Evolutionary conservation across 2,329 filamentous ascomycete genomes (phyloP), one percentile per base, ranked within the genome.

Genomic region (Sporothrix sp.): DNA sequence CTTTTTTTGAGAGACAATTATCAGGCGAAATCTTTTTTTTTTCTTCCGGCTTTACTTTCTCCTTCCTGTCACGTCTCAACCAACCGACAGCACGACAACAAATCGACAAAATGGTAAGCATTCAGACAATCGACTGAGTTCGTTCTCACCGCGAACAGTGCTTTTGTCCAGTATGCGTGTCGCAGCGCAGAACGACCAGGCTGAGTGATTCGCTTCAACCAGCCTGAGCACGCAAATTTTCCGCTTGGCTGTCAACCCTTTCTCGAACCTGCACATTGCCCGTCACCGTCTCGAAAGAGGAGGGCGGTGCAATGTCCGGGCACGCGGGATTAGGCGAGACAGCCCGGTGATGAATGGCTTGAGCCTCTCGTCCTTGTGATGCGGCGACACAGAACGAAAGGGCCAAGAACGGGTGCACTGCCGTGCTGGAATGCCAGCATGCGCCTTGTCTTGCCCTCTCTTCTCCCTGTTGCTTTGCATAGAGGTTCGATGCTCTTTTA

Each of bases 401-500:
- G n/a, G 28, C 10, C 10, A 10, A 25, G 16, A 14, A 25, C 27
- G 21, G 7, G 7, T 0, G 9, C 10, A 35, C 59, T 54, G 62
- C 63, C 68, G 70, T 57, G 75, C 73, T 73, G 73, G 73, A 73
- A 79, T 74, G 76, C 69, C 69, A 66, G 7, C 14, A 20, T 4
- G 65, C 56, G 65, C 65, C 60, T 66, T 9, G 13, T 36, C 27
- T 35, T 43, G 14, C 14, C 18, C 18, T 25, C 14, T 48, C 23
- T 21, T n/a, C 20, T n/a, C 14, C 39, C 23, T 32, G 23, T 40
- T 25, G 20, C 16, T 28, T 43, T 23, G 48, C 48, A 50, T 50
- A 16, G 23, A 30, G 38, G 32, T 25, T 48, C 44, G 71, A 52
- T 33, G 78, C 85, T 93, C 87, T 84, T 75, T 23, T 94, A 94